Base-by-base conservation (phyloP, 495 filamentous ascomycete genomes). In the Neurospora tetraspora region DNA sequence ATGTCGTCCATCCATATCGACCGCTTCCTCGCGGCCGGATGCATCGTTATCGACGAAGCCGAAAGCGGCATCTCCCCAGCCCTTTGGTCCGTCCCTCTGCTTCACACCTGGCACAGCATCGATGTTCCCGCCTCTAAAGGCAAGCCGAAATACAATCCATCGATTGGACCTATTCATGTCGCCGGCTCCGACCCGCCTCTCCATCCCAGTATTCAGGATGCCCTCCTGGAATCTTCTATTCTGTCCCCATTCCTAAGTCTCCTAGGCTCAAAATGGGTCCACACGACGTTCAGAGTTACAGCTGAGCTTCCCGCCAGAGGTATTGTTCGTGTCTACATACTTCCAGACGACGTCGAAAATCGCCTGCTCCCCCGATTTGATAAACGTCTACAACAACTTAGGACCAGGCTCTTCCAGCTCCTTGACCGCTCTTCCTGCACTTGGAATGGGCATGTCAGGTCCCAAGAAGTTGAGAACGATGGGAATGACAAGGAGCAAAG, bases 331-430 rank as follows among this genome's bases (percentile, higher is more conserved):
- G 80, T 96, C 1, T 93, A 90, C 74, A 76, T 93, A 11, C 84
- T 94, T 11, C 89, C 91, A 12, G 87, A 90, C 65, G 89, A 94
- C 82, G 83, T 91, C 8, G 85, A 86, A 18, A 85, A 89, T 45
- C 76, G 78, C 27, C 72, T 76, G 18, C 80, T 89, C n/a, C 78
- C 81, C 9, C 82, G 87, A 1, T 77, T 81, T 4, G 81, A 86
- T 70, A 59, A 74, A 10, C 72, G 74, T 20, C 73, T 89, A 2
- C 81, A 83, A 45, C 85, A 82, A 47, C 78, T 82, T n/a, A 80
- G 89, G 7, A 80, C 82, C 42, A 68, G 71, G 2, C 77, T 94
- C 5, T 82, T 94, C 78, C 76, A 81, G 5, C 81, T 71, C 20
- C 75, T 93, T 10, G 89, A 95, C 74, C 83, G 78, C 42, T 91